phyloP scores from a whole-genome alignment of 2,329 filamentous ascomycete genomes.

The Cladobotryum protrusum region DNA sequence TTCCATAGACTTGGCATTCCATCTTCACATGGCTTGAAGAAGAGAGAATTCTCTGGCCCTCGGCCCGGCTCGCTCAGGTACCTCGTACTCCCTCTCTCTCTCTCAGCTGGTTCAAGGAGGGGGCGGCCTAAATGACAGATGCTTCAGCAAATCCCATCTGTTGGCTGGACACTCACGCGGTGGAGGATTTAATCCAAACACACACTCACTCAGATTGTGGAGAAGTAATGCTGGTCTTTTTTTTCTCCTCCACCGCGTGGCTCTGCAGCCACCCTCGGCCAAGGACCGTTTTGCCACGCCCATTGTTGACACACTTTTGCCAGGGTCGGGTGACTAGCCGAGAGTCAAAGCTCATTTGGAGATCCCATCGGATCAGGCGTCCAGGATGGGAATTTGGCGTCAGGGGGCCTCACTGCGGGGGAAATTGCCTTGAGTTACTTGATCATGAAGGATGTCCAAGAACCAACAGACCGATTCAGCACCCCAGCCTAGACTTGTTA shows the following conservation, averaged over 20 bases:
- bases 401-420: slow-evolving; percentile 11
- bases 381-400: slow-evolving; percentile 10
- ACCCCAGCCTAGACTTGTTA: neutral
- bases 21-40: too few species aligned
- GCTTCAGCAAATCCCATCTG: neutral
- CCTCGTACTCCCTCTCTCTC: neutral
- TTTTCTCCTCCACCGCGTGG: too few species aligned
- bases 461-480: neutral
- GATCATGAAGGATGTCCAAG: neutral
- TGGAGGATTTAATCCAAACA: too few species aligned
- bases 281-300: neutral
- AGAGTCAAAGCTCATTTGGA: slow-evolving; percentile 10
- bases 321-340: slow-evolving; percentile 9
- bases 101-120: neutral
- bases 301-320: slow-evolving; percentile 6
- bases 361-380: slow-evolving; percentile 14
- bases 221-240: too few species aligned
- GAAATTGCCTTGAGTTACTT: slow-evolving; percentile 11
- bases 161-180: slow-evolving; percentile 2
- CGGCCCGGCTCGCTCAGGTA: too few species aligned
- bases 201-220: too few species aligned
- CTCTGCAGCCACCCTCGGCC: neutral
- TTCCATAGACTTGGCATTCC: too few species aligned
- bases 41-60: too few species aligned
- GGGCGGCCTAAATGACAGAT: too few species aligned